Percentiles rank a stretch among this genome's conserved stretches.
Evolutionary conservation across 2,329 filamentous ascomycete genomes (phyloP).

Genomic region (Arthrobotrys sphaeroides): DNA sequence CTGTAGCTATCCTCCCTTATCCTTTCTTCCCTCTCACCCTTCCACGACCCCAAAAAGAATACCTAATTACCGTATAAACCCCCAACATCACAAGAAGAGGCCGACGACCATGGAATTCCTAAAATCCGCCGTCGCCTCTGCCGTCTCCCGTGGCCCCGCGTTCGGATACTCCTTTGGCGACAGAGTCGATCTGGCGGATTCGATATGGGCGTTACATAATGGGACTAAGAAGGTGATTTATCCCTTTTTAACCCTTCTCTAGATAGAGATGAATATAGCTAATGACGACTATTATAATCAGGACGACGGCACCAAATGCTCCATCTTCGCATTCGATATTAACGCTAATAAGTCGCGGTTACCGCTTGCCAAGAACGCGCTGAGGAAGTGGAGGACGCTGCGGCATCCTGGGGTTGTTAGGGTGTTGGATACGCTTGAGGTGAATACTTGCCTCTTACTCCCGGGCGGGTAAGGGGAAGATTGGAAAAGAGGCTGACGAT

Average conservation of each 20-base stretch:
- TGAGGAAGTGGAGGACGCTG: constrained; percentile 91
- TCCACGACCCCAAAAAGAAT: too few relatives aligned
- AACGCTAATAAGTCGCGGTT: constrained; percentile 77
- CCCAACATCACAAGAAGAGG: too few relatives aligned
- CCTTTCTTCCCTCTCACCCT: background rate
- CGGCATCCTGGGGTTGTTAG: constrained; percentile 94
- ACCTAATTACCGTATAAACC: too few relatives aligned
- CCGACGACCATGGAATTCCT: constrained; percentile 84
- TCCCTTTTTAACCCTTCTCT: background rate
- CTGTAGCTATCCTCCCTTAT: background rate
- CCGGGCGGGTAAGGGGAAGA: constrained; percentile 53
- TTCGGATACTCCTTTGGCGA: constrained; percentile 95
- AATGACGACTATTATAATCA: constrained; percentile 61
- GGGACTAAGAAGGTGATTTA: constrained; percentile 90
- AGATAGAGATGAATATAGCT: constrained; percentile 38
- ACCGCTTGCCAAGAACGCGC: constrained; percentile 88
- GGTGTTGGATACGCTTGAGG: constrained; percentile 92
- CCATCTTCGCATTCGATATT: constrained; percentile 95
- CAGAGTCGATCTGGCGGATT: constrained; percentile 87
- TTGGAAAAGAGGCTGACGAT: constrained; percentile 45
- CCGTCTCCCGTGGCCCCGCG: constrained; percentile 91
- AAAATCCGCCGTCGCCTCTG: constrained; percentile 95
- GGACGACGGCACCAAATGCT: constrained; percentile 94
- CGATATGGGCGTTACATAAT: constrained; percentile 96
- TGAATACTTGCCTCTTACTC: constrained; percentile 61